Percentiles rank a stretch among this genome's conserved stretches.
phyloP scores from a whole-genome alignment of 2,329 filamentous ascomycete genomes.

The Chalaropsis thielavioides region DNA sequence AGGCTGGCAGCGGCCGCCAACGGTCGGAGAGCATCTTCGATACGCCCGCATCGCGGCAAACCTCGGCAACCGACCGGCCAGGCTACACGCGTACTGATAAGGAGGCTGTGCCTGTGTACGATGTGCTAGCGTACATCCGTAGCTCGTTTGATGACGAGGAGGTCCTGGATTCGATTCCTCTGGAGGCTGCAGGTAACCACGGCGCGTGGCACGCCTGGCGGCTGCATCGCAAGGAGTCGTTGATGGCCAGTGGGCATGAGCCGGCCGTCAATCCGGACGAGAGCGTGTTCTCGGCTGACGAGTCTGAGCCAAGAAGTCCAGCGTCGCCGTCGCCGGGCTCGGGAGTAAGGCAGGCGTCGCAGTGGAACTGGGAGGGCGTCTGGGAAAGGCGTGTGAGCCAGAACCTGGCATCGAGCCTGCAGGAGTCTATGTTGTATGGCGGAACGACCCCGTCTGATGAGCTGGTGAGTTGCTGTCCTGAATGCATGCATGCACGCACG shows the following conservation, averaged over 20 bases:
- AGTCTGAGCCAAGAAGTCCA: constrained; percentile 12
- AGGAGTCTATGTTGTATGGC: constrained; percentile 68
- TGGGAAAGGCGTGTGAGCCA: constrained; percentile 83
- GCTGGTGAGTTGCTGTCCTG: constrained; percentile 40
- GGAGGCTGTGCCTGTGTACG: constrained; percentile 41
- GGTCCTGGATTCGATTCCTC: constrained; percentile 62
- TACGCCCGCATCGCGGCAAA: constrained; percentile 13
- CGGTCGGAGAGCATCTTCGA: constrained; percentile 12
- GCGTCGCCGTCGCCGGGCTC: constrained; percentile 15
- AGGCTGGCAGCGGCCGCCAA: constrained; percentile 5
- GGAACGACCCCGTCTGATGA: constrained; percentile 47
- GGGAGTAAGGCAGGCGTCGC: constrained; percentile 46
- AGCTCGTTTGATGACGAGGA: constrained; percentile 65
- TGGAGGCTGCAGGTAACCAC: constrained; percentile 74
- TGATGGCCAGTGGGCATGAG: constrained; percentile 28
- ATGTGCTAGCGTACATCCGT: constrained; percentile 66
- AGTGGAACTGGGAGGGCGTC: constrained; percentile 97
- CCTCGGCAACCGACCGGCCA: constrained; percentile 21
- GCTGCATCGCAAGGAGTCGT: constrained; percentile 42
- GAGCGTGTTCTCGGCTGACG: constrained; percentile 13
- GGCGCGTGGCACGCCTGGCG: constrained; percentile 93
- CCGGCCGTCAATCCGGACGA: background rate
- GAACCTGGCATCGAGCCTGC: constrained; percentile 60
- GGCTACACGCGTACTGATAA: constrained; percentile 31
- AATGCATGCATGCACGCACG: too few relatives aligned